Percentiles rank a stretch among this genome's conserved stretches.
Conservation (phyloP, 2,329 filamentous ascomycete genomes). For the Chaetomium strumarium region DNA sequence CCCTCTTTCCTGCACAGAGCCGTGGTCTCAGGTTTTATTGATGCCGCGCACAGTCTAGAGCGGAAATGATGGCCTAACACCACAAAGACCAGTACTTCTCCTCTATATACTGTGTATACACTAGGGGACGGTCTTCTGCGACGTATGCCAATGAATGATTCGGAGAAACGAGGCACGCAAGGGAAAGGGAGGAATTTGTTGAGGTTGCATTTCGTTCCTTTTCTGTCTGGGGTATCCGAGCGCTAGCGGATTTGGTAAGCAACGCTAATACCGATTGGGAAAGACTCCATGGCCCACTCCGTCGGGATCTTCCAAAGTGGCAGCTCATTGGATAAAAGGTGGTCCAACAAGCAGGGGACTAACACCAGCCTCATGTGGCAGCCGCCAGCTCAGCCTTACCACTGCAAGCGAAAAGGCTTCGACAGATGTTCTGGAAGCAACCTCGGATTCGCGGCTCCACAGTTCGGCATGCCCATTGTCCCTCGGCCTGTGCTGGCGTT, state of each 20-base stretch:
- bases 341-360: not conserved
- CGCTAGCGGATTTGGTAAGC: not conserved
- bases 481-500: not conserved
- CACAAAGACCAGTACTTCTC: not conserved
- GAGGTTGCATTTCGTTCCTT: no score
- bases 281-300: no score
- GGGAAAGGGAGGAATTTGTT: no score
- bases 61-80: not conserved
- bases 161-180: no score
- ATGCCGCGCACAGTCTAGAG: not conserved
- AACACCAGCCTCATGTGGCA: constrained; percentile 18
- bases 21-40: constrained; percentile 11
- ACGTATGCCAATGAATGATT: no score
- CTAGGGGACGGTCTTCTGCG: not conserved
- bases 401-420: constrained; percentile 18
- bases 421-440: constrained; percentile 21
- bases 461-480: not conserved
- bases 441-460: constrained; percentile 4
- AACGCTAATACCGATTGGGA: not conserved
- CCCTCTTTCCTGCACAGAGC: not conserved
- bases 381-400: constrained; percentile 22
- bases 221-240: not conserved
- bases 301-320: no score
- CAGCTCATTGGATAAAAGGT: not conserved
- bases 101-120: no score